Evolutionary conservation across 129 eudicot species (phyloP), one percentile per base, ranked within the genome.

Genomic region (Calendula officinalis): DNA sequence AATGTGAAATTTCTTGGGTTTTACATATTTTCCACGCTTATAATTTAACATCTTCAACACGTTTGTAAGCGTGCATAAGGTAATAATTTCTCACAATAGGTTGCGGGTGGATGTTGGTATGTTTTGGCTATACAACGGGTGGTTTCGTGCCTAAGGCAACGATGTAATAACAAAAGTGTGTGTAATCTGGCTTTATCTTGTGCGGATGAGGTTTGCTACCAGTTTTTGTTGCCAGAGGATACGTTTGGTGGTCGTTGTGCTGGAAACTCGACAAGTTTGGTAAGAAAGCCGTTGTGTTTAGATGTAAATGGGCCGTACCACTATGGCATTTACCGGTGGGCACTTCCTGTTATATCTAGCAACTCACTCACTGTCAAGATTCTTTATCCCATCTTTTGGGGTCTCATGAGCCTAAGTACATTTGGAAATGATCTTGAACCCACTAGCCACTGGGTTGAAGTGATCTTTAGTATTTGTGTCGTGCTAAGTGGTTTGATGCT

Each of bases 21-120:
- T 22, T 22, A 22, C 30, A 22, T 22, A 0, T 22, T 22, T 22
- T 22, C 2, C 30, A 22, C 30, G 30, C 30, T 22, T 22, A 22
- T 2, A 22, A 22, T 22, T 22, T 22, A 22, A 22, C 30, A 22
- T 22, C 30, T 22, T 22, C 30, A 22, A 22, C 30, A 22, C 30
- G 30, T 22, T 13, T 36, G 8, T 10, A 12, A 34, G 10, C 32
- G 9, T 5, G 35, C 6, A n/a, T 0, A 4, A 4, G 22, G 8
- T 34, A 7, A n/a, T 6, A 22, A 11, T 4, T 46, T 55, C 15
- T 38, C 43, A 35, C 3, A 40, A 60, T 56, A 87, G 95, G 95
- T 87, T 69, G 95, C 91, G 3, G 95, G 95, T 15, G 97, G 97
- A 50, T 90, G 97, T 65, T 90, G 97, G 95, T 90, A 90, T 43